phyloP scores from a whole-genome alignment of 345 rosid species.

The Aegle marmelos region DNA sequence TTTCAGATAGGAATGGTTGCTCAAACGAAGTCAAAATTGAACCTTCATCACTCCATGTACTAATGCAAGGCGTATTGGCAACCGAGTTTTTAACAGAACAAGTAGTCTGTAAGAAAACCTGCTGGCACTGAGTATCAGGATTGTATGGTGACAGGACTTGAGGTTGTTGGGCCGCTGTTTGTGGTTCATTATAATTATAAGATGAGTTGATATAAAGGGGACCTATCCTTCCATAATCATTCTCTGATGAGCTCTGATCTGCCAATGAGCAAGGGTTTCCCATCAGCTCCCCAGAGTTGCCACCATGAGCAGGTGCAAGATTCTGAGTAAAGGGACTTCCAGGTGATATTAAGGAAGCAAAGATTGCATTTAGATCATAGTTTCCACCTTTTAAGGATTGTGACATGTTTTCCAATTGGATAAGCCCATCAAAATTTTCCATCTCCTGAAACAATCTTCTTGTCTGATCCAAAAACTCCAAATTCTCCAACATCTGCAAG shows the following conservation, averaged over 20 bases:
- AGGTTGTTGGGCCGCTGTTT: conserved; percentile 10
- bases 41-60: conserved; percentile 39
- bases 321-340: conserved; percentile 31
- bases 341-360: conserved; percentile 46
- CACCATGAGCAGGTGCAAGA: conserved; percentile 36
- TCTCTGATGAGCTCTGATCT: conserved; percentile 13
- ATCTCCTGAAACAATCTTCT: conserved; percentile 38
- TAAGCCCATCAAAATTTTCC: conserved; percentile 24
- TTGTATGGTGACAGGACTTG: conserved; percentile 6
- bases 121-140: conserved; percentile 10
- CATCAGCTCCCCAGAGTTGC: conserved; percentile 37
- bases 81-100: conserved; percentile 18
- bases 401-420: conserved; percentile 17
- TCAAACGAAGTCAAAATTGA: conserved; percentile 44
- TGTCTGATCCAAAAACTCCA: conserved; percentile 53
- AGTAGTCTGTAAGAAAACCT: conserved; percentile 5
- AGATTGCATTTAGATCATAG: conserved; percentile 47
- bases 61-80: conserved; percentile 29
- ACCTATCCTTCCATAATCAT: background rate
- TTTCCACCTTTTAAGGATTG: conserved; percentile 39
- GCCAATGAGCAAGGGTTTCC: conserved; percentile 33
- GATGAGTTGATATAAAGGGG: conserved; percentile 11
- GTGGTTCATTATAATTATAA: conserved; percentile 13
- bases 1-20: conserved; percentile 23
- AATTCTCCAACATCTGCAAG: conserved; percentile 62